Percentiles rank a stretch among this genome's conserved stretches.
phyloP scores from a whole-genome alignment of 1,284 basidiomycete genomes.

The Ustilago curta region DNA sequence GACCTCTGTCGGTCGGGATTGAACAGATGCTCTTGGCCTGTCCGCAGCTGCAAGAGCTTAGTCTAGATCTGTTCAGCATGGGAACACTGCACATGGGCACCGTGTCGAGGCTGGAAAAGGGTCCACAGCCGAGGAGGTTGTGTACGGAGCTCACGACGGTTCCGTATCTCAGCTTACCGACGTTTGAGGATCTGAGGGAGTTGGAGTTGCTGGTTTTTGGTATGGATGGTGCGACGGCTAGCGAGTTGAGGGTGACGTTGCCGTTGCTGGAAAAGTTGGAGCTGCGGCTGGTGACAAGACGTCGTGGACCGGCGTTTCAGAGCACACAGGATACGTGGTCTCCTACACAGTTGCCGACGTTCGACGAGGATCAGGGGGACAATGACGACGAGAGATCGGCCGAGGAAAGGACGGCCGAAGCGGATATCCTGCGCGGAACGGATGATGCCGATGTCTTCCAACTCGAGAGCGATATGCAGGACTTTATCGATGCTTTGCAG shows the following conservation, averaged over 20 bases:
- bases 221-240: conserved; percentile 40
- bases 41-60: conserved; percentile 48
- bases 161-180: conserved; percentile 54
- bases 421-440: conserved; percentile 9
- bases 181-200: conserved; percentile 48
- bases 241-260: conserved; percentile 39
- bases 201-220: conserved; percentile 58
- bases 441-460: conserved; percentile 31
- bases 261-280: conserved; percentile 46
- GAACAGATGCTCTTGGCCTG: conserved; percentile 58
- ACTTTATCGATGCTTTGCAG: conserved; percentile 41
- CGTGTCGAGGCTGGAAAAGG: conserved; percentile 38
- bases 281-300: conserved; percentile 44
- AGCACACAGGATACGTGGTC: conserved; percentile 30
- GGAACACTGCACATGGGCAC: conserved; percentile 46
- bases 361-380: conserved; percentile 11
- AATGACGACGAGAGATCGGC: conserved; percentile 11
- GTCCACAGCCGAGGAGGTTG: conserved; percentile 40
- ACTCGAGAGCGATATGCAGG: conserved; percentile 36
- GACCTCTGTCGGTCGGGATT: conserved; percentile 45
- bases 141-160: conserved; percentile 55
- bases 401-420: conserved; percentile 15
- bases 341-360: conserved; percentile 28
- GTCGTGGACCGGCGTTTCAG: conserved; percentile 31
- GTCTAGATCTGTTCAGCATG: conserved; percentile 59